Evolutionary conservation across 2,329 filamentous ascomycete genomes (phyloP), one percentile per base, ranked within the genome.

Genomic region (Passalora sequoiae): DNA sequence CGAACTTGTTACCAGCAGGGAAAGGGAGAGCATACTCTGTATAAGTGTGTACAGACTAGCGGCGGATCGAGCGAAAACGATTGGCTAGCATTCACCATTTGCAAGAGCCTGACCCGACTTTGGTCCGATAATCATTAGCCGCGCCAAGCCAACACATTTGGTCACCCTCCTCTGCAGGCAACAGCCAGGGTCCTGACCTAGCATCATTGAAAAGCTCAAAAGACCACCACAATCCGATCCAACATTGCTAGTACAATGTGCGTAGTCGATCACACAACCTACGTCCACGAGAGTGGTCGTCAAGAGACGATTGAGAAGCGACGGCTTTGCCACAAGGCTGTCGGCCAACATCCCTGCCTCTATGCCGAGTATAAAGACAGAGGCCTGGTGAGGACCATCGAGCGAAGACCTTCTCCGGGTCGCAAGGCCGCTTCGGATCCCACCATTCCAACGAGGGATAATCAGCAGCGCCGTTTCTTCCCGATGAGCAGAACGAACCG

Each of bases 201-300:
- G 13, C 33, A 15, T 36, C 3, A 36, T 36, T 20, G 16, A 24
- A 22, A 24, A 20, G 13, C 15, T 20, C 8, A 8, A 24, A 15
- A 17, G n/a, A 24, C 33, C 12, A n/a, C 33, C 9, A 24, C 17
- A 6, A 8, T 13, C 16, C 13, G 13, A 13, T 19, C 6, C 17
- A 20, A 17, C 16, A 44, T 13, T 16, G 16, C 22, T 29, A n/a
- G 21, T 39, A 45, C 46, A n/a, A 62, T 62, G 60, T 62, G 60
- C 38, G 44, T 61, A 20, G 43, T 62, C 36, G 57, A 61, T 27
- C 49, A 43, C 28, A 57, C 53, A 40, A 57, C 54, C 16, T 60
- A 61, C 45, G 25, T 53, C 37, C 52, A 58, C 43, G 20, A 53
- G 7, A 51, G 56, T 41, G 52, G 51, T 15, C 50, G 40, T 6